Percentiles rank a stretch among this genome's conserved stretches.
These are phyloP conservation scores for Citrus australasica DNA, from an alignment of 345 rosid species.

Conservation along the genomic window DNA sequence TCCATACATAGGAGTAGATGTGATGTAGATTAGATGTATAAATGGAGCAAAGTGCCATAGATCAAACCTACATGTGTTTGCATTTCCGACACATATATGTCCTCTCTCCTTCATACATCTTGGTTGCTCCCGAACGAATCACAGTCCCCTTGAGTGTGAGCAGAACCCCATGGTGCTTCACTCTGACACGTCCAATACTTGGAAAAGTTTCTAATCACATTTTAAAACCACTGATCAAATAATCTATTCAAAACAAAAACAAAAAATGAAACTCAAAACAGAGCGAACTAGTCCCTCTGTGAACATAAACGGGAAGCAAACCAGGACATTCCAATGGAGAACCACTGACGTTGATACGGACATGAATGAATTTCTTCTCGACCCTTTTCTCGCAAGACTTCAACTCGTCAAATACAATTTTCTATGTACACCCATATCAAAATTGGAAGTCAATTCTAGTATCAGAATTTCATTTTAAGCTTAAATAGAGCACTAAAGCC, in stretches of 20 bases:
- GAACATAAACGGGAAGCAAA: slow-evolving; percentile 15
- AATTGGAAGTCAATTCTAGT: not conserved
- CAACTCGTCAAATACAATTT: slow-evolving; percentile 51
- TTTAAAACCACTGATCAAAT: slow-evolving; percentile 1
- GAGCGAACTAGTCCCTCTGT: not conserved
- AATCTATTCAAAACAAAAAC: not conserved
- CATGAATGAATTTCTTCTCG: slow-evolving; percentile 77
- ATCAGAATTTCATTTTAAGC: not conserved
- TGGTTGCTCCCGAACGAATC: slow-evolving; percentile 78
- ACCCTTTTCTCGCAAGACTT: slow-evolving; percentile 43
- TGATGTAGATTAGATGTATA: not conserved
- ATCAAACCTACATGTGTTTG: slow-evolving; percentile 54
- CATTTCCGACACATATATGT: slow-evolving; percentile 80
- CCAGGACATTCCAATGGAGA: slow-evolving; percentile 85
- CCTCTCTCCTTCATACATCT: slow-evolving; percentile 94
- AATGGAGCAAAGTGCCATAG: not conserved
- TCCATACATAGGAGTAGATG: not conserved
- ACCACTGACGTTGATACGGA: slow-evolving; percentile 70
- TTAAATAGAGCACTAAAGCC: not conserved
- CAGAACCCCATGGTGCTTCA: slow-evolving; percentile 78
- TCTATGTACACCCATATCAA: slow-evolving; percentile 33
- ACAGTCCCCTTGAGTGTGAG: slow-evolving; percentile 86
- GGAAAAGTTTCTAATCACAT: slow-evolving; percentile 69
- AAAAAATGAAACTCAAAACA: not conserved
- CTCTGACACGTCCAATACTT: slow-evolving; percentile 77